phyloP scores from a whole-genome alignment of 805 yeast species.

The Groenewaldozyma tartarivorans region DNA sequence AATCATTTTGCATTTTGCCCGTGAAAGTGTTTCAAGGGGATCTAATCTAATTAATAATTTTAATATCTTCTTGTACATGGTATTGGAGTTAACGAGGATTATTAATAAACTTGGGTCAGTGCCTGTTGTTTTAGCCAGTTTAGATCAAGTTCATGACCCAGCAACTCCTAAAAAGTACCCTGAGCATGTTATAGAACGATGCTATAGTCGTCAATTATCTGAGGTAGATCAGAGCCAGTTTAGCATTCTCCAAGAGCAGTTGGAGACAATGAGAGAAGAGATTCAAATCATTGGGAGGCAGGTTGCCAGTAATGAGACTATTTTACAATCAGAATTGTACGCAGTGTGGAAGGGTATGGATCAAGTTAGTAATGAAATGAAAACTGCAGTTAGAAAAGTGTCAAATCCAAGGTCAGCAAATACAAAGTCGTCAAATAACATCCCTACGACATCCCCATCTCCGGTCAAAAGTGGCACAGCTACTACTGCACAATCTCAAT shows the following conservation, averaged over 20 bases:
- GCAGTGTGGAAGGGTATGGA: constrained; percentile 11
- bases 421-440: no score
- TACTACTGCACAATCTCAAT: no score
- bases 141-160: background rate
- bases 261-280: constrained; percentile 1
- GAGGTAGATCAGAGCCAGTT: background rate
- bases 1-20: constrained; percentile 10
- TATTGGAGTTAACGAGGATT: constrained; percentile 14
- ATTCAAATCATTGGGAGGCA: constrained; percentile 1
- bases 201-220: no score
- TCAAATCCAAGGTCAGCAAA: background rate
- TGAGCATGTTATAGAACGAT: background rate
- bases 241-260: constrained; percentile 3
- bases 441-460: no score
- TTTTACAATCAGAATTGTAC: constrained; percentile 7
- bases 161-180: background rate
- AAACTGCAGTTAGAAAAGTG: constrained; percentile 1
- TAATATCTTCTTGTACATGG: constrained; percentile 16
- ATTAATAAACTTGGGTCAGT: constrained; percentile 10
- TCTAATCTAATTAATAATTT: constrained; percentile 13
- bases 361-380: constrained; percentile 3
- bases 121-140: background rate
- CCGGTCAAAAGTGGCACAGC: no score
- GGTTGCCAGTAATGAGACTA: constrained; percentile 7
- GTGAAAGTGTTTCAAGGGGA: constrained; percentile 14